phyloP scores from a whole-genome alignment of 2,329 filamentous ascomycete genomes.

The Aureobasidium uvarum region DNA sequence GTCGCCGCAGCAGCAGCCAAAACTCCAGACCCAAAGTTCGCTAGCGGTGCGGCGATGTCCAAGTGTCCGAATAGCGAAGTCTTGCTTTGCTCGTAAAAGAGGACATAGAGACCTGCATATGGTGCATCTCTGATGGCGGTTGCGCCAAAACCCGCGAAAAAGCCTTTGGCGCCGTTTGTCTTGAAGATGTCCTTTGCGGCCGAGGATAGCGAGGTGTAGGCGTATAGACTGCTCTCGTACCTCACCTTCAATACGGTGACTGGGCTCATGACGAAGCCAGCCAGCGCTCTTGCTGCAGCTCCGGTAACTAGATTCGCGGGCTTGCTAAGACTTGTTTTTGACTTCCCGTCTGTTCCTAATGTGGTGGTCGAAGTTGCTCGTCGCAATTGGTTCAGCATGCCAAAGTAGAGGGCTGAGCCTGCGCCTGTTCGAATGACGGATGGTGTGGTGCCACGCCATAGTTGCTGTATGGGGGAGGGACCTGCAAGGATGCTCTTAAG shows the following conservation, averaged over 20 bases:
- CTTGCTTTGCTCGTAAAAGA: conserved; percentile 89
- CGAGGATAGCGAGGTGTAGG: conserved; percentile 71
- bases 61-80: conserved; percentile 48
- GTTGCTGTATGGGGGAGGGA: conserved; percentile 64
- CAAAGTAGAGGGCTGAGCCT: conserved; percentile 93
- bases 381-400: conserved; percentile 67
- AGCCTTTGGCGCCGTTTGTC: conserved; percentile 72
- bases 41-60: conserved; percentile 50
- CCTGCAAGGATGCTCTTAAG: conserved; percentile 67
- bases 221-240: conserved; percentile 85
- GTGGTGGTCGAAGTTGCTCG: conserved; percentile 32
- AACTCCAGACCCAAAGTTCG: conserved; percentile 78
- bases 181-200: conserved; percentile 73
- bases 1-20: conserved; percentile 80
- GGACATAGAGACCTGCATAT: conserved; percentile 90
- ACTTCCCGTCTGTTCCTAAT: neutral
- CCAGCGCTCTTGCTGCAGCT: conserved; percentile 76
- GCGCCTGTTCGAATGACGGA: conserved; percentile 92
- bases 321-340: conserved; percentile 64
- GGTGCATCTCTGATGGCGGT: conserved; percentile 94
- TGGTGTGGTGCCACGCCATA: conserved; percentile 92
- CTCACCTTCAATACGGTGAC: conserved; percentile 95
- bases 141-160: conserved; percentile 91
- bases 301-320: conserved; percentile 82
- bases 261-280: conserved; percentile 91